Evolutionary conservation across 2,329 filamentous ascomycete species (phyloP).

Genomic region (Elsinoe necatrix): DNA sequence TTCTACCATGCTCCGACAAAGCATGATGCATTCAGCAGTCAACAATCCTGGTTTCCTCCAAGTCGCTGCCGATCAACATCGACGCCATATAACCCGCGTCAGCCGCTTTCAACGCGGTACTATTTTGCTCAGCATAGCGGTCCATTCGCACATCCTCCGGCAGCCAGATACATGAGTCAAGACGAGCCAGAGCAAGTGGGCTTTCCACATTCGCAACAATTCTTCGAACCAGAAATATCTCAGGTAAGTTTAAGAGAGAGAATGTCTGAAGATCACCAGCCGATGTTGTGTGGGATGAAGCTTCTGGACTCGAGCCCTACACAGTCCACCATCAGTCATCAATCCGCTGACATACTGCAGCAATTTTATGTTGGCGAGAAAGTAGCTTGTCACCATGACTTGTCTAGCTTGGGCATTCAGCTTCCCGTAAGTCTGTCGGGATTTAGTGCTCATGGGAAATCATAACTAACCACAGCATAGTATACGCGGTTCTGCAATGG

Average conservation of each 20-base stretch:
- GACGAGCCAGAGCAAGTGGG: not conserved
- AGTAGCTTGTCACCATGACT: not conserved
- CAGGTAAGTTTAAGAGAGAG: not conserved
- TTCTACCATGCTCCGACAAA: not conserved
- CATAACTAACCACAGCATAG: not conserved
- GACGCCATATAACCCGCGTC: not conserved
- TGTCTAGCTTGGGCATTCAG: not conserved
- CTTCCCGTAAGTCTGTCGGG: not conserved
- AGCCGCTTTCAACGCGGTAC: not conserved
- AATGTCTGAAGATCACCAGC: not conserved
- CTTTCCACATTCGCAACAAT: not conserved
- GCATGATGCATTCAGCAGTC: not conserved
- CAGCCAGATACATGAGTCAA: not conserved
- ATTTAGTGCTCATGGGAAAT: not conserved
- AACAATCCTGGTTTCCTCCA: not conserved
- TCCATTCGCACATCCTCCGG: not conserved
- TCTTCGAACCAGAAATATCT: not conserved
- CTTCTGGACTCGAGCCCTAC: not conserved
- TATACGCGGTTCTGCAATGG: slow-evolving; percentile 46
- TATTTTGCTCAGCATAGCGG: not conserved
- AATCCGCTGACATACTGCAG: not conserved
- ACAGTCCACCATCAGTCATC: not conserved
- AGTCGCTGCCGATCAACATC: not conserved
- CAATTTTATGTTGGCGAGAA: not conserved
- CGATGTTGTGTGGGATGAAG: not conserved